phyloP scores from a whole-genome alignment of 257 asterid species.

The Phtheirospermum japonicum region DNA sequence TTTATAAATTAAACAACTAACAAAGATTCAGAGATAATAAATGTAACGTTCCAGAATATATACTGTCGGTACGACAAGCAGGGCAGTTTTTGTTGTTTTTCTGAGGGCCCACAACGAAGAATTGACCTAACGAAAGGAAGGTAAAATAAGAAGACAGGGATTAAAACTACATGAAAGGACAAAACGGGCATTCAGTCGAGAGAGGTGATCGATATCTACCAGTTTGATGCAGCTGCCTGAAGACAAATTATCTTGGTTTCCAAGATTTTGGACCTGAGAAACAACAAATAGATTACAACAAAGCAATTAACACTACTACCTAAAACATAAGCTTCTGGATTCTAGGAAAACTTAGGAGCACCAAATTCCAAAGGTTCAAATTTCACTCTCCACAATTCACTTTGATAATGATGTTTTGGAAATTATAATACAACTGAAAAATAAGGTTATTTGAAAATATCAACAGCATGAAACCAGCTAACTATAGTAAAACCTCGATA shows the following conservation, averaged over 20 bases:
- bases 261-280: slow-evolving; percentile 67
- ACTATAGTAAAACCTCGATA: too few relatives aligned
- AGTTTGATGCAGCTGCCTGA: slow-evolving; percentile 26
- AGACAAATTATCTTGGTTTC: slow-evolving; percentile 50
- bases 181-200: too few relatives aligned
- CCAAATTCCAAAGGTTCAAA: neutral
- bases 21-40: too few relatives aligned
- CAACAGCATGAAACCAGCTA: neutral
- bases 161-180: too few relatives aligned
- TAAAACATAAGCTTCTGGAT: slow-evolving; percentile 10
- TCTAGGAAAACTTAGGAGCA: slow-evolving; percentile 2
- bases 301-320: neutral
- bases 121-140: neutral
- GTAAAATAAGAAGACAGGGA: neutral
- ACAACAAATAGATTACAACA: neutral
- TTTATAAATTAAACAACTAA: too few relatives aligned
- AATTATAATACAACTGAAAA: neutral
- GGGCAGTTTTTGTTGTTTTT: too few relatives aligned
- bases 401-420: neutral
- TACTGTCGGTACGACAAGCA: too few relatives aligned
- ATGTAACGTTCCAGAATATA: too few relatives aligned
- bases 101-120: too few relatives aligned
- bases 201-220: slow-evolving; percentile 25
- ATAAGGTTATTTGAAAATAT: slow-evolving; percentile 1
- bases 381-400: too few relatives aligned